Evolutionary conservation across 441 rosid species (phyloP).

Genomic region (Jatropha multifida): DNA sequence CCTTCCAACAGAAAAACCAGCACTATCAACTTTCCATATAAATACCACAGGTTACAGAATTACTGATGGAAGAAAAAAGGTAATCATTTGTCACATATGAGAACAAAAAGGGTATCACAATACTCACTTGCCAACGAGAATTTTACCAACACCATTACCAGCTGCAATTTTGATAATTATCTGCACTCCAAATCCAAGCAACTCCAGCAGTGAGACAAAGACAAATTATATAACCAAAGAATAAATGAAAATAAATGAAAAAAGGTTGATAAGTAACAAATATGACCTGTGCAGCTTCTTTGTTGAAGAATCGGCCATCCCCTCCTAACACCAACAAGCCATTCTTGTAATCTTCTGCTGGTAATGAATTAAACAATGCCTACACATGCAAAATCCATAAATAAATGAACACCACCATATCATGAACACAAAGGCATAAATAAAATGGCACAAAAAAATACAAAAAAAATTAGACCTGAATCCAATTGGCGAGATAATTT

Average conservation of each 20-base stretch:
- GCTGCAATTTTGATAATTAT: conserved; percentile 91
- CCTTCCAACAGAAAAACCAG: conserved; percentile 1
- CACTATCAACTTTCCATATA: background rate
- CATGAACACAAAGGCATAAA: conserved; percentile 8
- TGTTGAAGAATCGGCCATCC: conserved; percentile 87
- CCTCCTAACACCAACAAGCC: conserved; percentile 88
- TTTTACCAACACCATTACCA: conserved; percentile 86
- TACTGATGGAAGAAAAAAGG: background rate
- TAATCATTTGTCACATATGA: conserved; percentile 4
- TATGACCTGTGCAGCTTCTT: conserved; percentile 82
- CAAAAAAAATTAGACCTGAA: conserved; percentile 56
- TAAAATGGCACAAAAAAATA: background rate
- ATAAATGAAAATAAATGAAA: background rate
- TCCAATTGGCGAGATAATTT: conserved; percentile 93
- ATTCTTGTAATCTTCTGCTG: conserved; percentile 71
- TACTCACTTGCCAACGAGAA: conserved; percentile 83
- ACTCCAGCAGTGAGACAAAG: background rate
- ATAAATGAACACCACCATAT: background rate
- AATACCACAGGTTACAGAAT: background rate
- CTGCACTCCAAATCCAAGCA: conserved; percentile 44
- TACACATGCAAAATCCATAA: conserved; percentile 29
- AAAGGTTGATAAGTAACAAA: conserved; percentile 7
- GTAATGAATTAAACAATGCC: conserved; percentile 91
- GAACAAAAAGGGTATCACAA: conserved; percentile 7
- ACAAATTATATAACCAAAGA: conserved; percentile 4